Evolutionary conservation across 2,329 filamentous ascomycete species (phyloP).

Genomic region (Xylaria digitata): DNA sequence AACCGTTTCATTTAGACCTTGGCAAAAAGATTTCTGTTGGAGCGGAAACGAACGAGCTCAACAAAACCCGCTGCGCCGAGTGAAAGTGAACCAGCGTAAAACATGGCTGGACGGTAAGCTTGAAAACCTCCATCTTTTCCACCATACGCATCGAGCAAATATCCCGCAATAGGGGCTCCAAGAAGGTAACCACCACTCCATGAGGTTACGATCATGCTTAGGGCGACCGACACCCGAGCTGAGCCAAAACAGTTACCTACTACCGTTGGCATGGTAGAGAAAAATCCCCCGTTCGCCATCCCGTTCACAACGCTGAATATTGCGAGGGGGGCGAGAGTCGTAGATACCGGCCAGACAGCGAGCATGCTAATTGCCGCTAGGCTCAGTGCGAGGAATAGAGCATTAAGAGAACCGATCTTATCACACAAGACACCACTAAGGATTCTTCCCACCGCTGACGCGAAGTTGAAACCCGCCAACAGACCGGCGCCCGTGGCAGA

Average conservation of each 20-base stretch:
- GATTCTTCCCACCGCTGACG: slow-evolving; percentile 68
- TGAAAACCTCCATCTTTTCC: slow-evolving; percentile 58
- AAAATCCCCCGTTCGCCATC: slow-evolving; percentile 70
- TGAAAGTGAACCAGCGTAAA: slow-evolving; percentile 67
- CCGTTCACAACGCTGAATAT: slow-evolving; percentile 71
- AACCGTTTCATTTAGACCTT: slow-evolving; percentile 47
- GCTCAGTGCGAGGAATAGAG: slow-evolving; percentile 61
- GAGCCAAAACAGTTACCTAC: slow-evolving; percentile 70
- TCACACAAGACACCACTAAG: slow-evolving; percentile 66
- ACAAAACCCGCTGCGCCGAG: slow-evolving; percentile 58
- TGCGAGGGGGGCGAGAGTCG: slow-evolving; percentile 63
- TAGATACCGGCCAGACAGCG: slow-evolving; percentile 70
- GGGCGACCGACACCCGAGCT: slow-evolving; percentile 64
- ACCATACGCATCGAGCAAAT: slow-evolving; percentile 63
- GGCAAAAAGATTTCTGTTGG: slow-evolving; percentile 53
- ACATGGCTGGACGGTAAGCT: slow-evolving; percentile 70
- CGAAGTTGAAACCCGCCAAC: slow-evolving; percentile 70
- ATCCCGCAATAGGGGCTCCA: slow-evolving; percentile 69
- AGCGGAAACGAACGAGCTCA: slow-evolving; percentile 56
- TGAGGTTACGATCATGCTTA: slow-evolving; percentile 71
- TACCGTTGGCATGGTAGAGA: slow-evolving; percentile 71
- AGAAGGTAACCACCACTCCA: slow-evolving; percentile 72
- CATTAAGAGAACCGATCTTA: slow-evolving; percentile 65
- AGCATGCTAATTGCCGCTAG: slow-evolving; percentile 69
- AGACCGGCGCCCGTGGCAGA: slow-evolving; percentile 66